These are phyloP conservation scores for Lepidium didymum DNA, from an alignment of 345 rosid species.

Conservation along the genomic window DNA sequence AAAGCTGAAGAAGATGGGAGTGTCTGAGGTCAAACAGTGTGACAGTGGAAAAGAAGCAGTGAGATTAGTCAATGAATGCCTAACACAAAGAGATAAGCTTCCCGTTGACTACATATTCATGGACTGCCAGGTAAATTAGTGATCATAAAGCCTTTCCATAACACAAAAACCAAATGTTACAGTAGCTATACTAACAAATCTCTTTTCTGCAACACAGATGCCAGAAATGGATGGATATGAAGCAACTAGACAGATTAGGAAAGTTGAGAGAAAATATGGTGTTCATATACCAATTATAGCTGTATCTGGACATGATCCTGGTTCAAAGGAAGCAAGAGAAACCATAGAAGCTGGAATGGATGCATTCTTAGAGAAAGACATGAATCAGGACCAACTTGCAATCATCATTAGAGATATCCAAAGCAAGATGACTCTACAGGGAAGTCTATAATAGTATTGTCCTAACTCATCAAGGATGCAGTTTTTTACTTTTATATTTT, in stretches of 20 bases:
- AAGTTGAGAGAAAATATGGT: slow-evolving; percentile 39
- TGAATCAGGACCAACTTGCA: slow-evolving; percentile 17
- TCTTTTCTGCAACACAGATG: slow-evolving; percentile 37
- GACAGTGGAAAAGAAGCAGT: slow-evolving; percentile 51
- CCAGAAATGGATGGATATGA: slow-evolving; percentile 58
- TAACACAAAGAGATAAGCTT: slow-evolving; percentile 9
- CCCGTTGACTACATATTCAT: slow-evolving; percentile 63
- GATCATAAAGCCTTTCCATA: too few relatives aligned
- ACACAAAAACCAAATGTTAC: background rate
- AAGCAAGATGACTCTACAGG: background rate
- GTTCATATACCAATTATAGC: slow-evolving; percentile 64
- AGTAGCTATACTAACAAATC: background rate
- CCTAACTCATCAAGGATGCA: background rate
- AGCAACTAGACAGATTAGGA: slow-evolving; percentile 51
- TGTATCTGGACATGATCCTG: slow-evolving; percentile 42
- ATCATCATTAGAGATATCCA: slow-evolving; percentile 14
- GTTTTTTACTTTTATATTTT: background rate
- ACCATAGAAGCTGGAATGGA: slow-evolving; percentile 54
- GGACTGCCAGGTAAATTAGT: slow-evolving; percentile 63
- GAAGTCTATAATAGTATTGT: background rate
- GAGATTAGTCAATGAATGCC: slow-evolving; percentile 24
- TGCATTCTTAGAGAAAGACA: slow-evolving; percentile 37
- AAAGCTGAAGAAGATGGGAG: slow-evolving; percentile 42
- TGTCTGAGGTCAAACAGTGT: slow-evolving; percentile 33
- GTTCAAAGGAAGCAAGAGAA: slow-evolving; percentile 26